Conservation (phyloP, 768 basidiomycete genomes). For the Phylloporus arenicola region DNA sequence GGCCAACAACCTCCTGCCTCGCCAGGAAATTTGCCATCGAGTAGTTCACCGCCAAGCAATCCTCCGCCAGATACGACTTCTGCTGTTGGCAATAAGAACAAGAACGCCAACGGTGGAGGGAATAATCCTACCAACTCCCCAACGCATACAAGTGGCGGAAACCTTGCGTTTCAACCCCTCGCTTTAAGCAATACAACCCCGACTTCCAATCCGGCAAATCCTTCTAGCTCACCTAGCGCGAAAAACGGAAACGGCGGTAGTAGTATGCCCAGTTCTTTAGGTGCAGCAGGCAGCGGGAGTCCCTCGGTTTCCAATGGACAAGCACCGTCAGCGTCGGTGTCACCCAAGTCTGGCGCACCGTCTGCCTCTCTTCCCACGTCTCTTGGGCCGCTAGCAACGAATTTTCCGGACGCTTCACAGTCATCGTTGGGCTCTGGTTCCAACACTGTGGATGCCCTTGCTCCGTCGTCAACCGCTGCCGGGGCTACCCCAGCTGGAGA, state of each 20-base stretch:
- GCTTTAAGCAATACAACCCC: not conserved
- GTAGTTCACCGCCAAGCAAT: not conserved
- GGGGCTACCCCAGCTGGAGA: slow-evolving; percentile 15
- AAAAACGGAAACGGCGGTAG: not conserved
- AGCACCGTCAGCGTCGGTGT: too few relatives aligned
- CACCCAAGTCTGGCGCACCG: not conserved
- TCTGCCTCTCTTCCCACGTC: not conserved
- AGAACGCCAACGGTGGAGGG: not conserved
- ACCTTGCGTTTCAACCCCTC: not conserved
- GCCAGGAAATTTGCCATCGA: not conserved
- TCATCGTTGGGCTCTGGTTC: slow-evolving; percentile 7
- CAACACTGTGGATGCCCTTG: slow-evolving; percentile 8
- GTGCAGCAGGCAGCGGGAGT: not conserved
- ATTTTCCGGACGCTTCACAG: slow-evolving; percentile 1
- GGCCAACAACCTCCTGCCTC: slow-evolving; percentile 2
- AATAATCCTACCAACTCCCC: not conserved
- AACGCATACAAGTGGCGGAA: slow-evolving; percentile 1
- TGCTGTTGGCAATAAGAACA: not conserved
- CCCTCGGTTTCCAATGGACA: not conserved
- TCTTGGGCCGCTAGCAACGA: not conserved
- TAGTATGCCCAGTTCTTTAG: not conserved
- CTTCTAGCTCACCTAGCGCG: not conserved
- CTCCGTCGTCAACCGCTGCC: slow-evolving; percentile 12
- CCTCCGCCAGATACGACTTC: slow-evolving; percentile 1
- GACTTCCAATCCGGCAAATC: not conserved